Evolutionary conservation across 139 green algal genomes (phyloP).

Genomic region (Raphidocelis subcapitata): DNA sequence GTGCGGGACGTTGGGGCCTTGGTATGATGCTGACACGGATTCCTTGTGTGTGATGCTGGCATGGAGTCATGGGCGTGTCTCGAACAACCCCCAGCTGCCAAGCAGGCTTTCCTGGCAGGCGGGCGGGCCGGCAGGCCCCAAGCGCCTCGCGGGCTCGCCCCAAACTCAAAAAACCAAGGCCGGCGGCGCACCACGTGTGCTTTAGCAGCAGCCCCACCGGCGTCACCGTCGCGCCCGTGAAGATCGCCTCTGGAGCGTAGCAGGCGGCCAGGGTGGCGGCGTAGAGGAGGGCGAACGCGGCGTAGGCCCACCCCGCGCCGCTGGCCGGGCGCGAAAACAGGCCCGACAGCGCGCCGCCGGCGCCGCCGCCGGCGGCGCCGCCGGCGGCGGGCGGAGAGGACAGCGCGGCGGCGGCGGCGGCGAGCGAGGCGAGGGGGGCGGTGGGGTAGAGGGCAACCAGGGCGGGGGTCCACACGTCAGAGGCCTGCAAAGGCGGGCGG

Average conservation of each 20-base stretch:
- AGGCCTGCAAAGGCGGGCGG: neutral
- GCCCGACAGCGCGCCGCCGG: neutral
- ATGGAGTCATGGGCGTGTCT: too few species aligned
- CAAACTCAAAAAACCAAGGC: too few species aligned
- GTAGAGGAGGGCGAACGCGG: slow-evolving; percentile 23
- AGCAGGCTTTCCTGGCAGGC: too few species aligned
- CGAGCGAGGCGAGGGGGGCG: slow-evolving; percentile 4
- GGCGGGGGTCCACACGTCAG: slow-evolving; percentile 14
- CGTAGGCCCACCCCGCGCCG: slow-evolving; percentile 14
- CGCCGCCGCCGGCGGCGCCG: neutral
- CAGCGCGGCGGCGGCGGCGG: slow-evolving; percentile 21
- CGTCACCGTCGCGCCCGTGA: slow-evolving; percentile 19
- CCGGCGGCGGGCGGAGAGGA: neutral
- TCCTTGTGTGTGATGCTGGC: too few species aligned
- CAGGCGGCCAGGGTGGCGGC: slow-evolving; percentile 21
- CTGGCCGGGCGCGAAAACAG: neutral
- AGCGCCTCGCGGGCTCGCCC: too few species aligned
- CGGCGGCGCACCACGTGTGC: too few species aligned
- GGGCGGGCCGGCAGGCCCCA: too few species aligned
- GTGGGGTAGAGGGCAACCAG: slow-evolving; percentile 13
- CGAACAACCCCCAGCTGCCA: too few species aligned
- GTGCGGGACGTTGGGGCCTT: too few species aligned
- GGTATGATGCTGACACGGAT: too few species aligned
- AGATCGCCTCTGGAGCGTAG: slow-evolving; percentile 27
- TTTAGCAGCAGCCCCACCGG: slow-evolving; percentile 24